Conservation (phyloP, 2,329 filamentous ascomycete species). For the Colletotrichum cordylinicola region DNA sequence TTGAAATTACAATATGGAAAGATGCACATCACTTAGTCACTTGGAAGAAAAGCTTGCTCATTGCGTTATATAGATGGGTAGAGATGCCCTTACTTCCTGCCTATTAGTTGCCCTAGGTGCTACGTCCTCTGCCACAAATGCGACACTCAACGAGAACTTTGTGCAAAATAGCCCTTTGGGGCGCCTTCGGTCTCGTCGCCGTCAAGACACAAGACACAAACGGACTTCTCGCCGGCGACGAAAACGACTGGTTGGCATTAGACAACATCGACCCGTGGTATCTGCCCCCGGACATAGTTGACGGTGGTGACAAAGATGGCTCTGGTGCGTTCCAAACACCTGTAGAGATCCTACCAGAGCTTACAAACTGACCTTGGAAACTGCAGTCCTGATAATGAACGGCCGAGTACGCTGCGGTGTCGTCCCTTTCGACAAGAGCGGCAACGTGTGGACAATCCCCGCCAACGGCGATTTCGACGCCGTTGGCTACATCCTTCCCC, state of each 20-base stretch:
- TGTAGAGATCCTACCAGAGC: accelerated
- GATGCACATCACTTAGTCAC: accelerated
- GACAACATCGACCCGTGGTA: neutral
- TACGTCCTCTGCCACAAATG: neutral
- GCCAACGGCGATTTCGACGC: neutral
- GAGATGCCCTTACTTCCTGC: accelerated
- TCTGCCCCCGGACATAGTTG: neutral
- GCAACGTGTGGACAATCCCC: neutral
- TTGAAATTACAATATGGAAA: neutral
- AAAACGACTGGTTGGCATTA: neutral
- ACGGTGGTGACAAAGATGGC: neutral
- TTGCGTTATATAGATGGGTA: neutral
- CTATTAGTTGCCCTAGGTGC: neutral
- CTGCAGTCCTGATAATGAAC: neutral
- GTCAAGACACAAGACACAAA: neutral
- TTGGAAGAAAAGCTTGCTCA: accelerated
- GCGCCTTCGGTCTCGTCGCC: neutral
- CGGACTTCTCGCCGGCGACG: neutral
- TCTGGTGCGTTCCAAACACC: neutral
- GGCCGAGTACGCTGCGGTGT: neutral
- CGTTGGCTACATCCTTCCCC: neutral
- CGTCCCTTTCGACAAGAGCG: neutral
- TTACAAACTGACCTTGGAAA: too few species aligned
- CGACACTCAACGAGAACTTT: neutral
- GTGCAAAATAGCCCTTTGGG: neutral